These are phyloP conservation scores for Xylaria sp. DNA, from an alignment of 495 filamentous ascomycete species.

Conservation along the genomic window DNA sequence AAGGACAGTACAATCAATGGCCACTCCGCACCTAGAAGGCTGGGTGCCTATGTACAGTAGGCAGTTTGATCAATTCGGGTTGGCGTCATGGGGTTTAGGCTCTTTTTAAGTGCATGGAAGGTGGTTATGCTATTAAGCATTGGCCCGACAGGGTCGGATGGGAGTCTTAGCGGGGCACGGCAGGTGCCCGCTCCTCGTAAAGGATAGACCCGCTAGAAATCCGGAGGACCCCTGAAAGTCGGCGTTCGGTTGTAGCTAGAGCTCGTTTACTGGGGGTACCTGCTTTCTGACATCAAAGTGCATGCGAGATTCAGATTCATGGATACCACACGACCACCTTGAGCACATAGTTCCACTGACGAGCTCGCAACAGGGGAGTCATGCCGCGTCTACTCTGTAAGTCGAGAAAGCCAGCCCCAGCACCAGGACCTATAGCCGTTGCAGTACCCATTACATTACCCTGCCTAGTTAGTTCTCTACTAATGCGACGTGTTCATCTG, in stretches of 20 bases:
- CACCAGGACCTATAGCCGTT: no score
- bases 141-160: no score
- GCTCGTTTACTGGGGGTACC: slow-evolving; percentile 18
- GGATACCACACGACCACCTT: slow-evolving; percentile 23
- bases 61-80: neutral
- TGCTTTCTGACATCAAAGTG: slow-evolving; percentile 15
- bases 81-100: neutral
- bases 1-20: no score
- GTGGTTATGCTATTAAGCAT: neutral
- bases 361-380: slow-evolving; percentile 22
- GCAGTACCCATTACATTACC: no score
- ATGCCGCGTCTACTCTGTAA: slow-evolving; percentile 46
- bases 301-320: slow-evolving; percentile 17
- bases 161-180: neutral
- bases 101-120: neutral
- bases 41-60: no score
- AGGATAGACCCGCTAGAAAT: slow-evolving; percentile 6
- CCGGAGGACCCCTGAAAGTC: slow-evolving; percentile 37
- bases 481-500: slow-evolving; percentile 17
- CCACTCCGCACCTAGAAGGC: no score
- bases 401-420: slow-evolving; percentile 2
- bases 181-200: neutral
- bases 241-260: slow-evolving; percentile 18
- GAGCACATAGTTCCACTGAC: slow-evolving; percentile 19
- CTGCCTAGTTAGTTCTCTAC: no score